Conservation (phyloP, 148 eudicot genomes). For the Rhododendron mucronatum region DNA sequence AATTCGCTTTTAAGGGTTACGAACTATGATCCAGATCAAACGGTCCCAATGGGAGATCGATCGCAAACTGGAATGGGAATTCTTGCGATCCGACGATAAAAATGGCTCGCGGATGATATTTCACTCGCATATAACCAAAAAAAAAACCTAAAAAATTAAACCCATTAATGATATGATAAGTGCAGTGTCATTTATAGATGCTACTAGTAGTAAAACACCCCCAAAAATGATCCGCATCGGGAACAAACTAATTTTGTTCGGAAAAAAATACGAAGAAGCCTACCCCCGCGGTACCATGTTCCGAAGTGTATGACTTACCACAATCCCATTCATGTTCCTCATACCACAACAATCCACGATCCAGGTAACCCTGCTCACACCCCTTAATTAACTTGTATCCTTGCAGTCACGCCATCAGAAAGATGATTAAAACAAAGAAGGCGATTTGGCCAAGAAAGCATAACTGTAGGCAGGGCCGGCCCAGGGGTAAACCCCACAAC, state of each 20-base stretch:
- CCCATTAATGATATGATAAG: background rate
- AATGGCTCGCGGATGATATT: background rate
- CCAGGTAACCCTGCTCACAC: background rate
- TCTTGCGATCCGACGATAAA: background rate
- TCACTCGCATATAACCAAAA: background rate
- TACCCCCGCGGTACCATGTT: too few relatives aligned
- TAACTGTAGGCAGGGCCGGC: background rate
- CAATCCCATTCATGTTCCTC: too few relatives aligned
- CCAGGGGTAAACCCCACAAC: too few relatives aligned
- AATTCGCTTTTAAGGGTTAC: background rate
- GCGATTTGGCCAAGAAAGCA: background rate
- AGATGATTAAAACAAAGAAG: background rate
- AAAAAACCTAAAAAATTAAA: background rate
- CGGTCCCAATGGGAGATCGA: background rate
- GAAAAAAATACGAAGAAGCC: too few relatives aligned
- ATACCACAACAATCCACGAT: too few relatives aligned
- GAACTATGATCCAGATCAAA: too few relatives aligned
- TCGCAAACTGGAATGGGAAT: background rate
- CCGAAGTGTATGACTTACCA: too few relatives aligned
- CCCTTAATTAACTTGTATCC: background rate
- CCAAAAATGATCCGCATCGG: too few relatives aligned
- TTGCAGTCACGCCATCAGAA: background rate
- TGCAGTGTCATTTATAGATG: background rate
- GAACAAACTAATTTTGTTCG: too few relatives aligned
- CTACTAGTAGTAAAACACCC: background rate